Evolutionary conservation across 768 basidiomycete species (phyloP), one percentile per base, ranked within the genome.

Genomic region (Tulasnella sp.): DNA sequence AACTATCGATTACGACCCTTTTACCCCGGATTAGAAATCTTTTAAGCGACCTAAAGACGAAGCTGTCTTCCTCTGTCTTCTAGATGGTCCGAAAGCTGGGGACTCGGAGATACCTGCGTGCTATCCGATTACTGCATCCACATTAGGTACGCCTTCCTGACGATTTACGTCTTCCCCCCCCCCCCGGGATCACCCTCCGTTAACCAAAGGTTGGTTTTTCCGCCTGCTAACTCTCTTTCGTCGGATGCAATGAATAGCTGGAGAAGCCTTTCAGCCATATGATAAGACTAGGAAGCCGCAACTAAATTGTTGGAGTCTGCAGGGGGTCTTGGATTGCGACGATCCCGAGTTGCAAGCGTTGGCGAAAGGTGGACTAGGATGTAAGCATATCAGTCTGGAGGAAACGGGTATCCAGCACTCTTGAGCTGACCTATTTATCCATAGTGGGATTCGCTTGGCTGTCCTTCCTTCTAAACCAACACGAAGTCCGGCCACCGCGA

Each of bases 261-360:
- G 64, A 37, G 34, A 69, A 37, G 4, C 34, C 6, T 69, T 69
- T 37, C 8, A 34, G 28, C 31, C 64, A 18, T 69, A 14, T 7
- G 64, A 69, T 31, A 14, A 69, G 18, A 7, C 31, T 16, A 69
- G 18, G 64, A 12, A 69, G 11, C 64, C 64, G 14, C 64, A 69
- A 28, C 20, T 69, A 14, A 69, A 69, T 1, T 28, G 31, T 28
- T 69, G 64, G 64, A 69, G 64, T 28, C 37, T 69, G 64, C 64
- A 69, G 18, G 64, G 64, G 2, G 64, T 69, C 12, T 34, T 69
- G 64, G 64, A 69, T 69, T 69, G 64, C 34, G 64, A 28, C 24
- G 64, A 69, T 20, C 64, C 64, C 16, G 64, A 69, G 64, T 37
- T 69, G 64, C 64, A 69, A 18, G 64, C 64, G 18, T 69, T 69